These are phyloP conservation scores for Echinosophora koreensis DNA, from an alignment of 306 rosid genomes.

Conservation along the genomic window DNA sequence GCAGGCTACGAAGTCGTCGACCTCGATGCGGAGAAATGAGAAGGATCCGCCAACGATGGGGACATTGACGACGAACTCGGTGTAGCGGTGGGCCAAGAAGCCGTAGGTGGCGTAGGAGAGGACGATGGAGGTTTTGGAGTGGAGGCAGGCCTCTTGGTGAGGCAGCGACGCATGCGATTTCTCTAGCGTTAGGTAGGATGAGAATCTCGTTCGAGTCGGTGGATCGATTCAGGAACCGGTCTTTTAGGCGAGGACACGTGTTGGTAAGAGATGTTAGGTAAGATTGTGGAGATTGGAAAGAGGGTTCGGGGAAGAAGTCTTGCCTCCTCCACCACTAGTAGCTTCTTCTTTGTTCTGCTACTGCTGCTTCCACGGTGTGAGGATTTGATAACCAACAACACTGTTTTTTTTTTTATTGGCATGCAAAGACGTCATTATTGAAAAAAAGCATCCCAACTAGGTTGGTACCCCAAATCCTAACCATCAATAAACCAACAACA, in stretches of 20 bases:
- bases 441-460: no score
- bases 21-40: constrained; percentile 76
- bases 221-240: constrained; percentile 83
- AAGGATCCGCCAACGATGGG: constrained; percentile 95
- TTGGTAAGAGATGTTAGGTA: constrained; percentile 65
- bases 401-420: no score
- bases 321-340: constrained; percentile 88
- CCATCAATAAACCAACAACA: no score
- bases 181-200: constrained; percentile 72
- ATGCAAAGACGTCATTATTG: no score
- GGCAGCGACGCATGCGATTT: constrained; percentile 70
- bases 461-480: no score
- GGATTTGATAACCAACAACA: no score
- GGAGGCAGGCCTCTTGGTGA: constrained; percentile 61
- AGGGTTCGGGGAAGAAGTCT: constrained; percentile 79
- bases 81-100: constrained; percentile 84
- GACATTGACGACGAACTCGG: constrained; percentile 86
- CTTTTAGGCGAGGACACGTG: constrained; percentile 72
- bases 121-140: constrained; percentile 75
- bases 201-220: constrained; percentile 74
- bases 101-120: constrained; percentile 80
- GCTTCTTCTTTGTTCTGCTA: constrained; percentile 62
- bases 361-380: no score
- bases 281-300: constrained; percentile 57
- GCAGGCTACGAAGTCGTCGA: constrained; percentile 80